Evolutionary conservation across 2,329 filamentous ascomycete species (phyloP).

Genomic region (Penicillium psychrosexuale): DNA sequence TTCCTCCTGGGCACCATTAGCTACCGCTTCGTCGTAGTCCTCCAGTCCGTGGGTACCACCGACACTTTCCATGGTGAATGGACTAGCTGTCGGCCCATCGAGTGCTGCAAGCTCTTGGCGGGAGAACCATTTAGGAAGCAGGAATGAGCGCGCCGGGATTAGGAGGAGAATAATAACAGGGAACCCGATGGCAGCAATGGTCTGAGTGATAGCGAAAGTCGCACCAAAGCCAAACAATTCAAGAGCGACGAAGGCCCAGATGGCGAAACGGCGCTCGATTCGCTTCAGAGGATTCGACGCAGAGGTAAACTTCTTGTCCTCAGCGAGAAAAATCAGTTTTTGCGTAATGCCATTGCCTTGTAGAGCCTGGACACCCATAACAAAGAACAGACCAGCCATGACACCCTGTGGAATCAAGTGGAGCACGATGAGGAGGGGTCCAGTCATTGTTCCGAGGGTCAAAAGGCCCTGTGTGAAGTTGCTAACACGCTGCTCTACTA

Average conservation of each 20-base stretch:
- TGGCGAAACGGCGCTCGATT: conserved; percentile 60
- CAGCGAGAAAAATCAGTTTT: conserved; percentile 67
- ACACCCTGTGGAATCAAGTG: conserved; percentile 77
- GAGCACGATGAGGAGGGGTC: conserved; percentile 68
- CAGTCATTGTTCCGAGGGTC: conserved; percentile 74
- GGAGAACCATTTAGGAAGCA: conserved; percentile 62
- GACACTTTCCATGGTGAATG: conserved; percentile 73
- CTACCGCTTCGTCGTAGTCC: conserved; percentile 17
- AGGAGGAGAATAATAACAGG: conserved; percentile 69
- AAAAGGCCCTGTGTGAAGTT: conserved; percentile 75
- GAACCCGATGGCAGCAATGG: conserved; percentile 77
- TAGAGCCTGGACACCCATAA: conserved; percentile 78
- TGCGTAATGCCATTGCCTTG: conserved; percentile 72
- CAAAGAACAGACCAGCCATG: conserved; percentile 76
- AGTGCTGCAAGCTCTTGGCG: conserved; percentile 59
- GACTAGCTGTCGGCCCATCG: conserved; percentile 71
- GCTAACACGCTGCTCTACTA: conserved; percentile 69
- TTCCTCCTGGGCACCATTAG: conserved; percentile 2
- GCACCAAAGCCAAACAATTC: conserved; percentile 70
- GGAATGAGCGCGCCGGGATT: conserved; percentile 62
- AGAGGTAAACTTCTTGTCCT: conserved; percentile 61
- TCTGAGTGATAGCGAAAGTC: conserved; percentile 80
- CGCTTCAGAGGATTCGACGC: conserved; percentile 57
- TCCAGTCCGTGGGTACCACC: conserved; percentile 59
- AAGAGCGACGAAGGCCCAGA: conserved; percentile 68